These are phyloP conservation scores for Stellera chamaejasme DNA, from an alignment of 345 rosid genomes.

Conservation along the genomic window DNA sequence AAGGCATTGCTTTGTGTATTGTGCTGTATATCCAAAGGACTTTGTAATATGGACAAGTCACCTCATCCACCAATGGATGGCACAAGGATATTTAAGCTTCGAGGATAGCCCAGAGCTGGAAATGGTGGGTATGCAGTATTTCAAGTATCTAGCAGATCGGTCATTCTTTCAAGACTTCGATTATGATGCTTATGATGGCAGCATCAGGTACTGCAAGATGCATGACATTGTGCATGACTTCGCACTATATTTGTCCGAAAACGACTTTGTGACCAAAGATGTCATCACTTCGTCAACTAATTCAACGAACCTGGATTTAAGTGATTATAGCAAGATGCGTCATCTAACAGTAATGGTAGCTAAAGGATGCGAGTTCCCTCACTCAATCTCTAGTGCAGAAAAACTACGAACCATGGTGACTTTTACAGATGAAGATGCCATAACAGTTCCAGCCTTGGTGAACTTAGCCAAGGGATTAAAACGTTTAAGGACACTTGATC, in stretches of 20 bases:
- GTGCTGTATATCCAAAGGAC: constrained; percentile 1
- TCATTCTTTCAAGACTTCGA: constrained; percentile 4
- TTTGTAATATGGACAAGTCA: background rate
- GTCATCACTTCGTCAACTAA: background rate
- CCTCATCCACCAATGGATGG: constrained; percentile 6
- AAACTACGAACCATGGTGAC: background rate
- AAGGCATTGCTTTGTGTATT: constrained; percentile 2
- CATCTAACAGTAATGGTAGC: background rate
- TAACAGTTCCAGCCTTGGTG: background rate
- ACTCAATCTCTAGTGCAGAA: background rate
- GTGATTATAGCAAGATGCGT: background rate
- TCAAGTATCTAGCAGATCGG: background rate
- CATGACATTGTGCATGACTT: too few species aligned
- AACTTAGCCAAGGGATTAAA: background rate
- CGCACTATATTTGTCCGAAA: too few species aligned
- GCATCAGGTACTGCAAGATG: background rate
- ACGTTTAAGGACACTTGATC: background rate
- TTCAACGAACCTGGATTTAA: background rate
- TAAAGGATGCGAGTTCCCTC: background rate
- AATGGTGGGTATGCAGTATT: background rate
- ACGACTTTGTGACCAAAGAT: too few species aligned
- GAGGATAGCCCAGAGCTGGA: background rate
- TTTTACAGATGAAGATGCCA: fast-evolving
- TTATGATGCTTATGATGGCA: background rate
- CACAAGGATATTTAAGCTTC: background rate